Conservation (phyloP, 2,329 filamentous ascomycete species). For the Bipolaris zeicola region DNA sequence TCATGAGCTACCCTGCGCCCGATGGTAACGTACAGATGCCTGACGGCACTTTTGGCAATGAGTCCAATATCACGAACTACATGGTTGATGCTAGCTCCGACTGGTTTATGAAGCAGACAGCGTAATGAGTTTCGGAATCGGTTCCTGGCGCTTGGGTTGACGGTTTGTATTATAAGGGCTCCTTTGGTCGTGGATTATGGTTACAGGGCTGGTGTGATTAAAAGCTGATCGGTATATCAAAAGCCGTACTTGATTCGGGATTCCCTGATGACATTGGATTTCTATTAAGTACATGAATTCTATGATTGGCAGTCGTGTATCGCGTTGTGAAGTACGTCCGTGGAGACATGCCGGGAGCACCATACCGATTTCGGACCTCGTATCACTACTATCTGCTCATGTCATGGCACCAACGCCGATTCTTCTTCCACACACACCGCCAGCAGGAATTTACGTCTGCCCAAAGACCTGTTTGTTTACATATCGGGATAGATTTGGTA, state of each 20-base stretch:
- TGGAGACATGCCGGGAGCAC: conserved; percentile 3
- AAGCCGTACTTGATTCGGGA: neutral
- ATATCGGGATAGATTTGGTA: neutral
- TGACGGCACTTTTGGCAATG: conserved; percentile 54
- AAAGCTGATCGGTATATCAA: neutral
- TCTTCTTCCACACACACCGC: too few relatives aligned
- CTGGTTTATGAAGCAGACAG: conserved; percentile 62
- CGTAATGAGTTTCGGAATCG: conserved; percentile 1
- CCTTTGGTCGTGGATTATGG: too few relatives aligned
- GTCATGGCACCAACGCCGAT: neutral
- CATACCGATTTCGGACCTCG: conserved; percentile 18
- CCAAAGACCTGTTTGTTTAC: too few relatives aligned
- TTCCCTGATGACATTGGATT: neutral
- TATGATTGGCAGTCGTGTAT: neutral
- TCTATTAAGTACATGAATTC: neutral
- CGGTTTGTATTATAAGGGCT: neutral
- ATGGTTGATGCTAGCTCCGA: conserved; percentile 76
- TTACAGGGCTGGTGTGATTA: neutral
- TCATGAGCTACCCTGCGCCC: conserved; percentile 36
- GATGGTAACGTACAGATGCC: conserved; percentile 36
- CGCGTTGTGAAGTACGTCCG: neutral
- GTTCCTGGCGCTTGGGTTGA: neutral
- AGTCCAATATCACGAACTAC: conserved; percentile 79
- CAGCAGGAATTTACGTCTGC: neutral
- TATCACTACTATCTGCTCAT: neutral